Percentiles rank a stretch among this genome's conserved stretches.
Evolutionary conservation across 1,284 basidiomycete species (phyloP).

Genomic region (Cystobasidium pallidum): DNA sequence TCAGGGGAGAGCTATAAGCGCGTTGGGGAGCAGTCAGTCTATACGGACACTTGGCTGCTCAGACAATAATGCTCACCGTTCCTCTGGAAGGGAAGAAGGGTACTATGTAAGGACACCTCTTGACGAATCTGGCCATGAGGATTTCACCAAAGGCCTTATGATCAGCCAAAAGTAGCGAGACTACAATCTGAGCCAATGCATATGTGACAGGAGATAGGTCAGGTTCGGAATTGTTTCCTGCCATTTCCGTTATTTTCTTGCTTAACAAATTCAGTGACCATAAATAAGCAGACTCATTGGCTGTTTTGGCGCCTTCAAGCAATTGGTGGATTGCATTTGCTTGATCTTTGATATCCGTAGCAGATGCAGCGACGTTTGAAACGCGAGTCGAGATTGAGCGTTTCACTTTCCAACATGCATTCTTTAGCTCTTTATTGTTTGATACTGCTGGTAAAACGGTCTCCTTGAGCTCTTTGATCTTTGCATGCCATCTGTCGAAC

Average conservation of each 20-base stretch:
- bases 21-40: not conserved
- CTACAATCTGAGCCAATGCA: slow-evolving; percentile 77
- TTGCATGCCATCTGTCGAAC: slow-evolving; percentile 42
- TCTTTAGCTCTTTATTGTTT: slow-evolving; percentile 61
- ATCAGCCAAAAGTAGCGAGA: slow-evolving; percentile 63
- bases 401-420: slow-evolving; percentile 64
- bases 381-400: slow-evolving; percentile 87
- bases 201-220: slow-evolving; percentile 63
- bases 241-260: slow-evolving; percentile 87
- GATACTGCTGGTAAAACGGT: slow-evolving; percentile 77
- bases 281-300: slow-evolving; percentile 64
- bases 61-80: slow-evolving; percentile 48
- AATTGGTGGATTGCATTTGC: slow-evolving; percentile 18
- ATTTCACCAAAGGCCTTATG: slow-evolving; percentile 69
- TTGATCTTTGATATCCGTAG: slow-evolving; percentile 47
- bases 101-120: slow-evolving; percentile 68
- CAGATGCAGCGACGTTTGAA: slow-evolving; percentile 86
- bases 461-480: slow-evolving; percentile 65
- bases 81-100: slow-evolving; percentile 58
- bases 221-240: slow-evolving; percentile 71
- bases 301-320: slow-evolving; percentile 27
- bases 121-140: slow-evolving; percentile 81
- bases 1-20: slow-evolving; percentile 57
- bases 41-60: not conserved
- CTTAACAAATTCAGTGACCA: slow-evolving; percentile 83